Evolutionary conservation across 768 basidiomycete genomes (phyloP), one percentile per base, ranked within the genome.

Genomic region (Pleurotus platypus): DNA sequence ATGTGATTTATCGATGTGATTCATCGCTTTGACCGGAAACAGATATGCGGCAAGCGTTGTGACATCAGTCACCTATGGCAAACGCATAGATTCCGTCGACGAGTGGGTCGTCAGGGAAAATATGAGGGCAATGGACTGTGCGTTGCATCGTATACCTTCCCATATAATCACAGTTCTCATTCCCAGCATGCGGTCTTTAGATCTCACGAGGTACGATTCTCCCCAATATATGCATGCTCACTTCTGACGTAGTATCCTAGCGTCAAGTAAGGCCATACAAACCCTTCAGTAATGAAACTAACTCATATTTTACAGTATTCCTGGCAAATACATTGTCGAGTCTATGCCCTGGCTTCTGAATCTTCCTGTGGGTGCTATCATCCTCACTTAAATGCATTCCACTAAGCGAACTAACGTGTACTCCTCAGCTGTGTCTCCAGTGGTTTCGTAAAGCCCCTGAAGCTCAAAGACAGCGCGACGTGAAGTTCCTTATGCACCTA

Each of bases 61-160:
- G 2, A 74, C 75, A 0, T 74, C 77, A 12, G 72, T 79, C 4
- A 71, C 75, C 0, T 80, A 79, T 46, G 77, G 78, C 0, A 60
- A 71, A 54, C 66, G 78, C 7, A 72, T 80, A 9, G 70, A 78
- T 15, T 76, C 70, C 38, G 69, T 75, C 2, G 74, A 75, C 30
- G 77, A 80, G 38, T 80, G 76, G 73, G 69, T 80, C 12, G 78
- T 80, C 1, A 74, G 71, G 59, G 76, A 78, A 56, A 78, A 78
- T 49, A 71, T 76, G 67, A 69, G 70, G 5, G 67, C 76, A 1
- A 70, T 77, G 64, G 73, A 75, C 49, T 78, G 78, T 78, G 58
- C 58, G 76, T 62, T 13, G 15, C 51, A 22, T 49, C n/a, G 1
- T 16, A n/a, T 1, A 2, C 12, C 9, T 20, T 46, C 20, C 43